Evolutionary conservation across 75 land plant species (phyloP).

Genomic region (Picea sitchensis): DNA sequence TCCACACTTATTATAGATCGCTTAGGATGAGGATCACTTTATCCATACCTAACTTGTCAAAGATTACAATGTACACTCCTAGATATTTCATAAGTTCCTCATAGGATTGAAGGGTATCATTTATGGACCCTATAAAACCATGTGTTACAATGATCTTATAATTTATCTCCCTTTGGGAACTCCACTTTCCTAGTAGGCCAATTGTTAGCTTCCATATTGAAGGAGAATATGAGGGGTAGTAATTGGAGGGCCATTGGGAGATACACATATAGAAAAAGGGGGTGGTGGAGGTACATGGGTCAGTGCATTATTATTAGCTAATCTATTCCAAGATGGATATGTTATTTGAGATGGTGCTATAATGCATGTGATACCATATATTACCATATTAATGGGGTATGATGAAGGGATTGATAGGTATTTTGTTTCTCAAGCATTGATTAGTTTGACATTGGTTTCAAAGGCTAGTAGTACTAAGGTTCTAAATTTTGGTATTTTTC

Average conservation of each 20-base stretch:
- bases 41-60: slow-evolving; percentile 79
- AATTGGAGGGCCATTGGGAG: slow-evolving; percentile 47
- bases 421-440: no score
- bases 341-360: no score
- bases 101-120: slow-evolving; percentile 7
- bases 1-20: slow-evolving; percentile 24
- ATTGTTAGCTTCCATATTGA: slow-evolving; percentile 54
- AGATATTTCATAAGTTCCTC: slow-evolving; percentile 57
- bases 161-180: slow-evolving; percentile 43
- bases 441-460: no score
- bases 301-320: no score
- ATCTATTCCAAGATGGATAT: no score
- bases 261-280: slow-evolving; percentile 15
- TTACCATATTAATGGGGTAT: no score
- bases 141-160: slow-evolving; percentile 56
- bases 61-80: slow-evolving; percentile 49
- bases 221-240: slow-evolving; percentile 51
- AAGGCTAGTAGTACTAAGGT: no score
- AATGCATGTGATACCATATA: no score
- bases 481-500: no score
- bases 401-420: no score
- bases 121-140: slow-evolving; percentile 45
- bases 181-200: slow-evolving; percentile 67
- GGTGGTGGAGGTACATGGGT: background rate
- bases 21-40: slow-evolving; percentile 73